Evolutionary conservation across 164 flowering plant genomes (phyloP), one percentile per base, ranked within the genome.

Genomic region (Umbellularia californica): DNA sequence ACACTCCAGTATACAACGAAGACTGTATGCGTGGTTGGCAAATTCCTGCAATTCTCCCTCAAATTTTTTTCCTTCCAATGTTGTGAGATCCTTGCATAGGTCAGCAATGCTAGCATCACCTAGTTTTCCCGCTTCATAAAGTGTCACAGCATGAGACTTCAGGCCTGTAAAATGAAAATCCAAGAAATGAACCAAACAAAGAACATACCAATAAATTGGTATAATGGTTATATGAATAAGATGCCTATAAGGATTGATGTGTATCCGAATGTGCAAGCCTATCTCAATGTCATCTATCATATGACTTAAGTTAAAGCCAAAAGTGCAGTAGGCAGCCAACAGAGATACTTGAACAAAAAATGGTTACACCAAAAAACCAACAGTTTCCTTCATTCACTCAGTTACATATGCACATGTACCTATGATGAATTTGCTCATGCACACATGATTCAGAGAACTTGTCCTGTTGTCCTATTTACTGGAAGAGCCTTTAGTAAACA

Each of bases 21-120:
- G 93, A 79, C 99, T 92, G 76, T 84, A 92, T 75, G 95, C 98
- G 87, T 95, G 99, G 81, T 95, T 92, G 64, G 99, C 98, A 80
- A 95, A 95, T 83, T 95, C 99, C 84, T 95, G 99, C 74, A 95
- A 70, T 74, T 93, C 99, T 63, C 99, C 99, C 86, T 95, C 99
- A 83, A 93, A 95, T 85, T 91, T 95, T 63, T 95, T 80, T 76
- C 98, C 99, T 81, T 93, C 97, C 65, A 95, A 80, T 69, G 96
- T 83, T 70, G 90, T 81, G 71, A 95, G 87, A 80, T 95, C 99
- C 84, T 88, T 87, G 82, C 99, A 95, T 74, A 95, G 97, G 83
- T 95, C 98, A 64, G 90, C 81, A 79, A 95, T 92, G 83, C 97
- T 90, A 69, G 93, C 88, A 88, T 95, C 92, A 71, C 94, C 97